Base-by-base conservation (phyloP, 345 rosid genomes). In the Moringa oleifera region DNA sequence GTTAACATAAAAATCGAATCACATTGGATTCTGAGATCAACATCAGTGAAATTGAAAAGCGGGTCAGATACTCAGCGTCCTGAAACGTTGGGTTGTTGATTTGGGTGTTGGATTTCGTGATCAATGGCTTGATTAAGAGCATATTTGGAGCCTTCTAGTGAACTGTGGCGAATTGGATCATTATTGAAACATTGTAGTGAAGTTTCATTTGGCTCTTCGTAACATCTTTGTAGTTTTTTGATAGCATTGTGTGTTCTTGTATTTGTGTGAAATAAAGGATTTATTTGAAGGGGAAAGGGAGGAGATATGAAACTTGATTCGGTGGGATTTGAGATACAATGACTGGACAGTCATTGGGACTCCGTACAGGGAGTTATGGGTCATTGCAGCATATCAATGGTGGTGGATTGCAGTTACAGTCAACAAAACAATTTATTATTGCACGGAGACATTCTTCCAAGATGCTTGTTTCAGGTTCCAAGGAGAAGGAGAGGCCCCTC, bases 281-380 rank as follows among this genome's bases (percentile, higher is more conserved):
- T 6, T 6, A 20, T 51, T 51, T 18, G 11, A 51, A 22, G 46
- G 31, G n/a, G 9, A 58, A 36, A 15, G 67, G 53, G 56, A 65
- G 73, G 83, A 64, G 77, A 80, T 55, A 64, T 76, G 79, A 74
- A 63, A 70, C 49, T 69, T 64, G 75, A 73, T 61, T 49, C 53
- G 58, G 74, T 68, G 56, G 79, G 77, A 66, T 75, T 74, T 75
- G 77, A 82, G 84, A 77, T 68, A 78, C 81, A 81, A 87, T 87
- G 94, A 83, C 77, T 78, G 91, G 83, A 72, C 73, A 79, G 91
- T 83, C 87, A 75, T 80, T 80, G 76, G 87, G 84, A 41, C 68
- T 68, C 67, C 74, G 85, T 63, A 68, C 79, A 45, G 89, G 79
- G 71, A 81, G 88, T 68, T 77, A 85, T 77, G 94, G 91, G 58